A percentile compares a stretch with the other conserved stretches of the same genome.
These are phyloP conservation scores for Diplodia sapinea DNA, from an alignment of 2,329 filamentous ascomycete species.

Conservation along the genomic window DNA sequence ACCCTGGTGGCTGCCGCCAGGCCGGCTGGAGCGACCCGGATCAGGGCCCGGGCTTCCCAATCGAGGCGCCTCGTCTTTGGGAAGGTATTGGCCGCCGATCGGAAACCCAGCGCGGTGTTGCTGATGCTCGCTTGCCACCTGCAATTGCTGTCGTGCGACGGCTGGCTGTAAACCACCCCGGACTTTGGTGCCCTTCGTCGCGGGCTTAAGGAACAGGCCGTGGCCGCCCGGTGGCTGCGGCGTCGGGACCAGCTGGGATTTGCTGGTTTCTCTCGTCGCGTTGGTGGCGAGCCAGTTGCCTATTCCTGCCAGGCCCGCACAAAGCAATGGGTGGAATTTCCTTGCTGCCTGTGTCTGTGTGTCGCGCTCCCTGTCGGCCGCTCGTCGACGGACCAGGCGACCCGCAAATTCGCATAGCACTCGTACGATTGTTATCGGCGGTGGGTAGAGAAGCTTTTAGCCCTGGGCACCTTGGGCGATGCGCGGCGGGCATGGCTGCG, in stretches of 20 bases:
- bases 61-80: background rate
- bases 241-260: too few relatives aligned
- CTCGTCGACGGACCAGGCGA: background rate
- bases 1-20: too few relatives aligned
- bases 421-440: slow-evolving; percentile 14
- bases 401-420: slow-evolving; percentile 13
- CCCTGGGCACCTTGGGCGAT: background rate
- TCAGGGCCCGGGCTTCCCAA: too few relatives aligned
- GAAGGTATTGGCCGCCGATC: background rate
- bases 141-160: background rate
- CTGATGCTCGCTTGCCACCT: background rate
- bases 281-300: too few relatives aligned
- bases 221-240: background rate
- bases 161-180: background rate
- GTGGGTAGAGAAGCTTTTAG: background rate
- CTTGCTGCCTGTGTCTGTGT: too few relatives aligned
- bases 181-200: background rate
- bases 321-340: too few relatives aligned
- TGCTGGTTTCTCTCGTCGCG: too few relatives aligned
- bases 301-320: too few relatives aligned
- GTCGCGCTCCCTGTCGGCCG: too few relatives aligned
- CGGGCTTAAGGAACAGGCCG: background rate
- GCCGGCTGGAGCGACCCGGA: background rate
- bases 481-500: slow-evolving; percentile 11
- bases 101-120: background rate